phyloP scores from a whole-genome alignment of 208 protist genomes.

The Crithidia mellificae region DNA sequence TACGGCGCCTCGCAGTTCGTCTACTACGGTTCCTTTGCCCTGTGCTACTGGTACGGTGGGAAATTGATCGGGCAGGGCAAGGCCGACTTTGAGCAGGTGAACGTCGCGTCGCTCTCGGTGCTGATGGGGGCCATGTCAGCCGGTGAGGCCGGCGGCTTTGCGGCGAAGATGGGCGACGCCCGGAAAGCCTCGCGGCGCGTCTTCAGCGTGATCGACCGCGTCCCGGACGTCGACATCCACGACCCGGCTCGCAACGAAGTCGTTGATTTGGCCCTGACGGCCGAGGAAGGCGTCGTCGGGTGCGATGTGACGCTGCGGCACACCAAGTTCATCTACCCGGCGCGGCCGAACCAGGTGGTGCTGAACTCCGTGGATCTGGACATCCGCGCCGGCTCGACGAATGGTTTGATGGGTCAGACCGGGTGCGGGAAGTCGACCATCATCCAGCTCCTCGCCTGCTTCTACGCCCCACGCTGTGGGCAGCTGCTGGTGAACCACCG shows the following conservation, averaged over 20 bases:
- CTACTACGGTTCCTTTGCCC: conserved; percentile 54
- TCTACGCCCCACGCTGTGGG: conserved; percentile 55
- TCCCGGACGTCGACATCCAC: conserved; percentile 61
- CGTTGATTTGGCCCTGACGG: conserved; percentile 34
- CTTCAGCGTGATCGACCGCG: conserved; percentile 75
- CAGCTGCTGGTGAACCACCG: conserved; percentile 49
- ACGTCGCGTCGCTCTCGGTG: conserved; percentile 57
- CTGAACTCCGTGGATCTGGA: conserved; percentile 41
- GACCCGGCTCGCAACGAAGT: conserved; percentile 43
- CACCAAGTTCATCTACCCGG: conserved; percentile 68
- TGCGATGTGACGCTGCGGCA: conserved; percentile 48
- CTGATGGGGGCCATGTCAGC: conserved; percentile 64
- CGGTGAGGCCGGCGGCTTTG: conserved; percentile 72
- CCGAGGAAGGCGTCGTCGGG: conserved; percentile 47
- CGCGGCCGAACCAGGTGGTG: conserved; percentile 52
- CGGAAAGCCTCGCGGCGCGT: conserved; percentile 51
- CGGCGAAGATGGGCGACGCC: conserved; percentile 59
- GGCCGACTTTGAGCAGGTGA: conserved; percentile 58
- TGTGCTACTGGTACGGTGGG: conserved; percentile 85
- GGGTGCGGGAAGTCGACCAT: conserved; percentile 89
- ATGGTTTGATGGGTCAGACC: conserved; percentile 88
- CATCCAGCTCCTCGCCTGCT: conserved; percentile 66
- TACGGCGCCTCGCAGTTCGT: conserved; percentile 57
- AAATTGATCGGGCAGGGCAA: conserved; percentile 74
- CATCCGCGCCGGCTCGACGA: conserved; percentile 49